Conservation (phyloP, 2,329 filamentous ascomycete species). For the Neofusicoccum ribis region DNA sequence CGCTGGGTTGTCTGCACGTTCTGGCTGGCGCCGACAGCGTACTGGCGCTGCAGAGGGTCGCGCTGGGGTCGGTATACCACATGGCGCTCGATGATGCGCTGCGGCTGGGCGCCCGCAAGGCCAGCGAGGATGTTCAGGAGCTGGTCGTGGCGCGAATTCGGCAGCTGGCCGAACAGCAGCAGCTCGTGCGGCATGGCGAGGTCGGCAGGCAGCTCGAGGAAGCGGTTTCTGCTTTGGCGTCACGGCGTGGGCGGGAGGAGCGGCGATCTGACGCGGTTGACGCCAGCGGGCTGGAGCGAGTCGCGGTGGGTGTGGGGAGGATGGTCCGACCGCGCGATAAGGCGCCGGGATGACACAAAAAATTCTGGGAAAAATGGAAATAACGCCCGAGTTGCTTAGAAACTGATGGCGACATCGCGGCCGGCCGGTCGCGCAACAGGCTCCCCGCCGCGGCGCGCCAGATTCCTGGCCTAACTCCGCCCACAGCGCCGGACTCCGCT, state of each 20-base stretch:
- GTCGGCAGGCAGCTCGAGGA: neutral
- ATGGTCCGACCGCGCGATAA: constrained; percentile 16
- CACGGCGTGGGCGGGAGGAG: neutral
- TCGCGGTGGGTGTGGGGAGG: constrained; percentile 3
- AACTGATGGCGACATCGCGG: constrained; percentile 11
- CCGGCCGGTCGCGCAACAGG: neutral
- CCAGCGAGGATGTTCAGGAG: constrained; percentile 63
- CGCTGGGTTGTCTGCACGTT: constrained; percentile 32
- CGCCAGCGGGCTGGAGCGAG: constrained; percentile 8
- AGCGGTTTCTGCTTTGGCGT: neutral
- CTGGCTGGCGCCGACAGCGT: constrained; percentile 40
- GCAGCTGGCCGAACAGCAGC: constrained; percentile 61
- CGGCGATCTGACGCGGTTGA: constrained; percentile 15
- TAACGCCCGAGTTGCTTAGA: neutral
- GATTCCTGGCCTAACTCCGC: constrained; percentile 2
- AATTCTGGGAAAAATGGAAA: constrained; percentile 4
- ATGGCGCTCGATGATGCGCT: constrained; percentile 54
- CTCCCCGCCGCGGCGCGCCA: neutral
- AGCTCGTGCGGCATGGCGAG: constrained; percentile 54
- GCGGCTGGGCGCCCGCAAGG: constrained; percentile 62
- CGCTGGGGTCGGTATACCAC: constrained; percentile 59
- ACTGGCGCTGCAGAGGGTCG: constrained; percentile 43
- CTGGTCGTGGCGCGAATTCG: constrained; percentile 58
- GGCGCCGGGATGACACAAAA: constrained; percentile 14
- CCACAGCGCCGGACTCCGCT: constrained; percentile 16